Base-by-base conservation (phyloP, 208 protist genomes). In the Wallacemonas collosoma region DNA sequence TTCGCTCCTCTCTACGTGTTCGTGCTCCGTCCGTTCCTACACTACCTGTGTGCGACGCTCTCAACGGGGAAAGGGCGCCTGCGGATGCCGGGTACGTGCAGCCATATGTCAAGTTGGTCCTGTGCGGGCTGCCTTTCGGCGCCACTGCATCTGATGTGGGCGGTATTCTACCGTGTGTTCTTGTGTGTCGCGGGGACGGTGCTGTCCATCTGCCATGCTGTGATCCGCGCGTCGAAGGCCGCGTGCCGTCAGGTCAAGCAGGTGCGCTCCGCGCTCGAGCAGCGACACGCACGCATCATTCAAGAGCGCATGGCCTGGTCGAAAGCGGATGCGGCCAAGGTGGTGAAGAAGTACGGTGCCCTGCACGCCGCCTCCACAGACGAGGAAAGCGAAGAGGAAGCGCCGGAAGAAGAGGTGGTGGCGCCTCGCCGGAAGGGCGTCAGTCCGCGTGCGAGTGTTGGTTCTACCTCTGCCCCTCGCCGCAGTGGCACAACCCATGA, bases 1-100 rank as follows among this genome's bases (percentile, higher is more conserved):
- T 51, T 88, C 60, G 77, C 84, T 35, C 79, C 87, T 39, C 53
- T 93, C 39, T 90, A 85, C 75, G 82, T 79, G 5, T 83, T 90
- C 51, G 45, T 89, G 11, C 40, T 90, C 44, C 79, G 86, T 56
- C 87, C 87, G 2, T n/a, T 84, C 7, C 12, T 81, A 2, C 47
- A 72, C 74, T n/a, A 38, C 40, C 6, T 14, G 40, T 11, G 15
- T 3, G 60, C 60, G 17, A 36, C 60, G 38, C 6, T 41, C 36
- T 26, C 26, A 0, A 26, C 26, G 14, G 17, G 26, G 5, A 12
- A 15, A 50, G 38, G 26, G 26, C 26, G 26, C 26, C 26, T 26
- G 26, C 26, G 0, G 26, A 26, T 26, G 26, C 26, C 26, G 26
- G 26, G 0, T 26, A 26, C 0, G 26, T 26, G 26, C 26, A 26